Evolutionary conservation across 2,329 filamentous ascomycete species (phyloP).

Genomic region (Verticillium isaacii): DNA sequence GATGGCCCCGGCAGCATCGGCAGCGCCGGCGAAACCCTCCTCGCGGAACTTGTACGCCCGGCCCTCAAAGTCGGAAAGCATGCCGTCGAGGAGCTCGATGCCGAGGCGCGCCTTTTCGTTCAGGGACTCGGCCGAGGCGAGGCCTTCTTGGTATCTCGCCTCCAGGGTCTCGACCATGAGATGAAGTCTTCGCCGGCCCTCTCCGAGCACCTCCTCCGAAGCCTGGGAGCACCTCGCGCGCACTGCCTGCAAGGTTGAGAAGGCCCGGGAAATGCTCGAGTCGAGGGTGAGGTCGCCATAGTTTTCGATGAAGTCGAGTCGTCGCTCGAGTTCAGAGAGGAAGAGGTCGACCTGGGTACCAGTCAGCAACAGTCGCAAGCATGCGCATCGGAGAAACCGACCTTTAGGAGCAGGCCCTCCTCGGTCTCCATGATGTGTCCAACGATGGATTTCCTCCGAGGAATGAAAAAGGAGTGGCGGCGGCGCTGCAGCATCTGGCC

Average conservation of each 20-base stretch:
- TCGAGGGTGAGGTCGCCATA: slow-evolving; percentile 84
- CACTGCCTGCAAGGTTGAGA: slow-evolving; percentile 80
- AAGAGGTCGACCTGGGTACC: slow-evolving; percentile 65
- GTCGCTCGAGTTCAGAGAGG: slow-evolving; percentile 77
- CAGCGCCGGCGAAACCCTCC: slow-evolving; percentile 62
- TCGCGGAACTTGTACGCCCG: slow-evolving; percentile 76
- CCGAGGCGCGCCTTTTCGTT: slow-evolving; percentile 89
- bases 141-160: slow-evolving; percentile 76
- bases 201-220: slow-evolving; percentile 84
- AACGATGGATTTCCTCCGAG: slow-evolving; percentile 54
- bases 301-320: slow-evolving; percentile 82
- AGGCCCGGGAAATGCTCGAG: slow-evolving; percentile 76
- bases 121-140: slow-evolving; percentile 79
- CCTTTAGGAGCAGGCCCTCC: slow-evolving; percentile 55
- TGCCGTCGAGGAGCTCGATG: slow-evolving; percentile 78
- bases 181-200: slow-evolving; percentile 75
- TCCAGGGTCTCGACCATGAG: slow-evolving; percentile 93
- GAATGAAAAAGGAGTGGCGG: slow-evolving; percentile 54
- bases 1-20: slow-evolving; percentile 65
- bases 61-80: slow-evolving; percentile 80
- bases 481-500: slow-evolving; percentile 33
- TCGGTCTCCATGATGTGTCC: slow-evolving; percentile 58
- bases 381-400: slow-evolving; percentile 17
- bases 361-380: slow-evolving; percentile 5
- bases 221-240: slow-evolving; percentile 84